Percentiles rank a stretch among this genome's conserved stretches.
phyloP scores from a whole-genome alignment of 257 asterid species.

The Cinchona pubescens region DNA sequence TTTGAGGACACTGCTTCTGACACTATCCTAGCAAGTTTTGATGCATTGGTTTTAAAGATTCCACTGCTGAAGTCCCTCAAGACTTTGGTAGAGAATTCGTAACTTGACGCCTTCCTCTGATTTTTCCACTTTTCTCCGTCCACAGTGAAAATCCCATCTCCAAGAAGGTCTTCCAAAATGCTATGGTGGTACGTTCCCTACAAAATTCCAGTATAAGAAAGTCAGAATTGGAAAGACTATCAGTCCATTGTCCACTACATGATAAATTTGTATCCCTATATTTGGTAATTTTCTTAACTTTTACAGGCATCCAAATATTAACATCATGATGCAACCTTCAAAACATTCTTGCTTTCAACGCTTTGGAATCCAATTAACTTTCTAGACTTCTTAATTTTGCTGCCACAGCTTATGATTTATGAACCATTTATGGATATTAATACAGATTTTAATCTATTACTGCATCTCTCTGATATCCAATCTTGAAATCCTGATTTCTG shows the following conservation, averaged over 20 bases:
- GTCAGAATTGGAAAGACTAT: background rate
- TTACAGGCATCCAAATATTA: background rate
- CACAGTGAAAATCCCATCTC: slow-evolving; percentile 65
- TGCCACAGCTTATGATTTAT: background rate
- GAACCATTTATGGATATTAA: background rate
- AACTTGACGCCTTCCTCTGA: slow-evolving; percentile 61
- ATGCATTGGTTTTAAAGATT: slow-evolving; percentile 49
- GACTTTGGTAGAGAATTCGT: slow-evolving; percentile 58
- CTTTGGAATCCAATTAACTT: background rate
- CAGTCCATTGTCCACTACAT: background rate
- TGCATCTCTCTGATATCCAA: background rate
- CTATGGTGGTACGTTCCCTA: slow-evolving; percentile 55
- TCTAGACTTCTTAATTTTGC: background rate
- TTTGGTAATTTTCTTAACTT: too few relatives aligned
- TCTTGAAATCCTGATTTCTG: background rate
- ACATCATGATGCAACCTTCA: background rate
- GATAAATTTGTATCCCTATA: background rate
- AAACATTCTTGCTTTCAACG: background rate
- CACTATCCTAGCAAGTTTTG: slow-evolving; percentile 41
- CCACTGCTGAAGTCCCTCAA: slow-evolving; percentile 61
- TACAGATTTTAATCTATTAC: background rate
- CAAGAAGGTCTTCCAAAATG: slow-evolving; percentile 51
- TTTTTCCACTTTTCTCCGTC: slow-evolving; percentile 63
- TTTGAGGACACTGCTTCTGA: slow-evolving; percentile 35
- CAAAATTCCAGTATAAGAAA: background rate